Evolutionary conservation across 1,284 basidiomycete species (phyloP).

Genomic region (Chiua sp.): DNA sequence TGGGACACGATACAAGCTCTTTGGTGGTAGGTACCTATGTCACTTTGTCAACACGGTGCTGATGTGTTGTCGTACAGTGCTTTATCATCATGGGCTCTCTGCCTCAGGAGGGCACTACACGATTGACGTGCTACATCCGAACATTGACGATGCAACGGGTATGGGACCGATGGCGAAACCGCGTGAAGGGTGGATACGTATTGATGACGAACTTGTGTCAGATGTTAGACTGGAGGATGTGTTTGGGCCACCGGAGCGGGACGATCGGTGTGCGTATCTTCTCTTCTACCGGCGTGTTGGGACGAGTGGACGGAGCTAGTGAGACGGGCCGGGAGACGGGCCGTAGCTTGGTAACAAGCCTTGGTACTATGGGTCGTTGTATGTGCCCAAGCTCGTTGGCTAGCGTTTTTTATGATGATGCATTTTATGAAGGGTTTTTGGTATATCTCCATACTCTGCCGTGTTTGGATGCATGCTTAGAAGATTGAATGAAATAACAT

Average conservation of each 20-base stretch:
- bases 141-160: slow-evolving; percentile 48
- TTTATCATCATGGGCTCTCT: slow-evolving; percentile 94
- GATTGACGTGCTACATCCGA: slow-evolving; percentile 86
- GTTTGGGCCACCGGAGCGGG: slow-evolving; percentile 62
- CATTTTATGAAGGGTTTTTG: no score
- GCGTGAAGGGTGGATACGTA: slow-evolving; percentile 84
- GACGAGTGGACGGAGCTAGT: slow-evolving; percentile 20
- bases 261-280: slow-evolving; percentile 86
- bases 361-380: no score
- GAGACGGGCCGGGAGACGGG: not conserved
- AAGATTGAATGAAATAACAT: no score
- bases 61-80: slow-evolving; percentile 49
- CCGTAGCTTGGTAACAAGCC: no score
- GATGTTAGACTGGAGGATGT: slow-evolving; percentile 82
- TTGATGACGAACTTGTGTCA: slow-evolving; percentile 92
- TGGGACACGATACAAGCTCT: slow-evolving; percentile 79
- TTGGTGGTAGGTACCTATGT: slow-evolving; percentile 69
- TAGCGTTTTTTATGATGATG: no score
- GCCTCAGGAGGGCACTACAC: slow-evolving; percentile 98
- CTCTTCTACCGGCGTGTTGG: slow-evolving; percentile 77
- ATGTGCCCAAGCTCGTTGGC: no score
- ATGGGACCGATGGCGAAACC: slow-evolving; percentile 34
- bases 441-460: no score
- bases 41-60: not conserved
- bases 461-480: no score